Evolutionary conservation across 495 filamentous ascomycete genomes (phyloP).

Genomic region (Baudoinia panamericana): DNA sequence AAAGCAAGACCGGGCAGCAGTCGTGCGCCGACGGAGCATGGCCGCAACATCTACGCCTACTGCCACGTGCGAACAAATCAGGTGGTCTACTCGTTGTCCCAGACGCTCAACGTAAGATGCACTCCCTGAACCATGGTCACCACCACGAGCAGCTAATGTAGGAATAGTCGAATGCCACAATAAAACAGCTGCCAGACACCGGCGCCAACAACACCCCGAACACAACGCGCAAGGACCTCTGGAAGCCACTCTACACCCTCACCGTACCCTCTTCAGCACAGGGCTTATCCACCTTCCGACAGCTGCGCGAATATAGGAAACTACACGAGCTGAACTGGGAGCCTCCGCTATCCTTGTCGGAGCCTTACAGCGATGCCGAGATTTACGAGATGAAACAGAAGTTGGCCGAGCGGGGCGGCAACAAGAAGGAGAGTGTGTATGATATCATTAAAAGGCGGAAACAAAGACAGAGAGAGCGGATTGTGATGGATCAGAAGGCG

Average conservation of each 20-base stretch:
- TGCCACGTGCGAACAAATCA: conserved; percentile 68
- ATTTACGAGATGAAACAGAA: conserved; percentile 31
- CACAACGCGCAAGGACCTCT: conserved; percentile 77
- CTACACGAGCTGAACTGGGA: conserved; percentile 55
- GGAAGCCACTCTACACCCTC: conserved; percentile 68
- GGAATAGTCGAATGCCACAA: no score
- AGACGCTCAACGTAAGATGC: conserved; percentile 56
- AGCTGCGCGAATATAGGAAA: conserved; percentile 67
- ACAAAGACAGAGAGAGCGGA: conserved; percentile 45
- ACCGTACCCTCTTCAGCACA: conserved; percentile 56
- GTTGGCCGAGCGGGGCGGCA: conserved; percentile 25
- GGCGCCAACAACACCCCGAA: conserved; percentile 80
- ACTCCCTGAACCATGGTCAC: neutral
- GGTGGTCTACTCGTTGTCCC: conserved; percentile 66
- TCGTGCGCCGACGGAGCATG: conserved; percentile 22
- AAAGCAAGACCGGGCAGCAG: no score
- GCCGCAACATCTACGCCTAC: conserved; percentile 70
- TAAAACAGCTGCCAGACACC: conserved; percentile 70
- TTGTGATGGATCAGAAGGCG: conserved; percentile 77
- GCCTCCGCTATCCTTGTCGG: conserved; percentile 7
- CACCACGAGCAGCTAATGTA: no score
- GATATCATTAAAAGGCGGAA: conserved; percentile 35
- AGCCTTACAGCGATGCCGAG: conserved; percentile 7
- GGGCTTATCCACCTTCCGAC: conserved; percentile 62
- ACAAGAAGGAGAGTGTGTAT: conserved; percentile 33